Percentiles rank a stretch among this genome's conserved stretches.
These are phyloP conservation scores for Juncus effusus DNA, from an alignment of 176 grass and related monocot genomes.

Conservation along the genomic window DNA sequence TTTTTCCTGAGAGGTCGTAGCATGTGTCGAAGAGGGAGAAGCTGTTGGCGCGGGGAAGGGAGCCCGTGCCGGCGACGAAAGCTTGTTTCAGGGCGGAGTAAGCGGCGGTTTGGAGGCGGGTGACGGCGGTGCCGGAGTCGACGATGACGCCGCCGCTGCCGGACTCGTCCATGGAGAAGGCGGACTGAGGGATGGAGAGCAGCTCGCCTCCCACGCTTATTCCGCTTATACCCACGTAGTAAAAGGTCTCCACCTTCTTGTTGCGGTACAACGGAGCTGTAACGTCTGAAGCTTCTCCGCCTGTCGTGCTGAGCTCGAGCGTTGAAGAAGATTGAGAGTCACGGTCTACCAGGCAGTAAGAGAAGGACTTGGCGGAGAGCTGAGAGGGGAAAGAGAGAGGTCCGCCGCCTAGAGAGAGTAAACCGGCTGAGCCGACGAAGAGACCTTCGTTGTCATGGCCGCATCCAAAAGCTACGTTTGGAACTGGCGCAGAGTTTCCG, in stretches of 20 bases:
- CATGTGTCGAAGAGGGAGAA: constrained; percentile 94
- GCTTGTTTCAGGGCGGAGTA: constrained; percentile 62
- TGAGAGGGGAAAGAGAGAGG: constrained; percentile 93
- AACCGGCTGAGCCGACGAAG: constrained; percentile 73
- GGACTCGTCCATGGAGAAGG: constrained; percentile 59
- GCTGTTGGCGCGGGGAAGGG: constrained; percentile 25
- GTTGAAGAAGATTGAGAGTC: constrained; percentile 76
- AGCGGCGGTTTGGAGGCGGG: constrained; percentile 40
- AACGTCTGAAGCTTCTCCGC: constrained; percentile 7
- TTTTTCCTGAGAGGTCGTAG: constrained; percentile 72
- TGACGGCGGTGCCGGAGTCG: constrained; percentile 80
- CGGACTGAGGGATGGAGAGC: constrained; percentile 42
- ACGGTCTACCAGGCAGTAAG: constrained; percentile 97
- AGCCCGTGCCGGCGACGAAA: constrained; percentile 37
- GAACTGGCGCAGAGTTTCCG: constrained; percentile 36
- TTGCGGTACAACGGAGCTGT: constrained; percentile 57
- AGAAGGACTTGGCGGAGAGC: constrained; percentile 67
- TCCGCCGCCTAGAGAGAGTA: constrained; percentile 59
- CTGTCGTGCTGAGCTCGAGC: constrained; percentile 46
- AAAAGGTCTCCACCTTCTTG: constrained; percentile 56
- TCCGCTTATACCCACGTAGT: constrained; percentile 63
- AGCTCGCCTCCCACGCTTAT: constrained; percentile 61
- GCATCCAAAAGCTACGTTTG: constrained; percentile 68
- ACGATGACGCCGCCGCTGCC: constrained; percentile 80
- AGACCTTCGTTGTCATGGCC: constrained; percentile 96